Percentiles rank a stretch among this genome's conserved stretches.
These are phyloP conservation scores for Nemania diffusa DNA, from an alignment of 2,329 filamentous ascomycete genomes.

Conservation along the genomic window DNA sequence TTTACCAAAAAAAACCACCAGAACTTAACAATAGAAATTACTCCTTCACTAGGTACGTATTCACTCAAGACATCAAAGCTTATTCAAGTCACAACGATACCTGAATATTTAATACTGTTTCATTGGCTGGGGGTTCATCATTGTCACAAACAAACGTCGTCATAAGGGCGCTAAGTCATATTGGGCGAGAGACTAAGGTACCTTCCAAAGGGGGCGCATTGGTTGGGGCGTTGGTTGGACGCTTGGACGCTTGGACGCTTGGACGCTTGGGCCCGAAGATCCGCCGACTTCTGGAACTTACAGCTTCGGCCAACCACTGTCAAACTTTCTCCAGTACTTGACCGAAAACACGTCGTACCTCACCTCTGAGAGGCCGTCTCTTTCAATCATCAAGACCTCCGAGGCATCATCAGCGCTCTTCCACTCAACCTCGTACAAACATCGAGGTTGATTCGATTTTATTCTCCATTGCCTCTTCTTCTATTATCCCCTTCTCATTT, in stretches of 20 bases:
- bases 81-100: neutral
- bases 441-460: slow-evolving; percentile 14
- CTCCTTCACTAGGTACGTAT: neutral
- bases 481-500: neutral
- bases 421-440: slow-evolving; percentile 1
- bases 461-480: neutral
- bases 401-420: slow-evolving; percentile 18
- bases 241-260: too few species aligned
- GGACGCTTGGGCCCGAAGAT: slow-evolving; percentile 24
- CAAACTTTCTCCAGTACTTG: slow-evolving; percentile 38
- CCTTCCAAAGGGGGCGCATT: neutral
- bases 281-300: slow-evolving; percentile 29
- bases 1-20: too few species aligned
- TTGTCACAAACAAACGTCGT: slow-evolving; percentile 26
- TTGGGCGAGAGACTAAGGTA: slow-evolving; percentile 11
- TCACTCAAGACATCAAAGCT: neutral
- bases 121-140: neutral
- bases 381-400: slow-evolving; percentile 35
- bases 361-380: slow-evolving; percentile 21
- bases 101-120: neutral
- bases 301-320: slow-evolving; percentile 34
- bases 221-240: neutral
- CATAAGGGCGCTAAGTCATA: slow-evolving; percentile 23
- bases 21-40: too few species aligned
- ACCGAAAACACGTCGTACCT: slow-evolving; percentile 29